Evolutionary conservation across 1,284 basidiomycete genomes (phyloP), one percentile per base, ranked within the genome.

Genomic region (Ustilago trichophora): DNA sequence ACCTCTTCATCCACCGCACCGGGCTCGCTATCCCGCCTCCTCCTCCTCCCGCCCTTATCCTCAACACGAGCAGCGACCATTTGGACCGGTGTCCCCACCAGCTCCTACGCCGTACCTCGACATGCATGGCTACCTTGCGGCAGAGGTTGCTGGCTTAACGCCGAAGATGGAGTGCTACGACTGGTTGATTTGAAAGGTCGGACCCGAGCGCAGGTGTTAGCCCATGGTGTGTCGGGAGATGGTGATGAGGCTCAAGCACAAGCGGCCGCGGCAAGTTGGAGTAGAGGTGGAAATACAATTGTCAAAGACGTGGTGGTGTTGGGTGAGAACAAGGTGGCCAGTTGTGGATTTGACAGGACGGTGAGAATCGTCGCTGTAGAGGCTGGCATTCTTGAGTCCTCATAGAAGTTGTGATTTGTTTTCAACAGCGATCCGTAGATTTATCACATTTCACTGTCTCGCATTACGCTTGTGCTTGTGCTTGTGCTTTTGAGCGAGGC

Each of bases 291-390:
- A 6, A 78, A 78, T 55, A 76, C 76, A 3, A 59, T 78, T 26
- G 65, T 77, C 40, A 78, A 77, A 42, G 75, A 72, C 33, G 40
- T 78, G 2, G 55, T 74, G 9, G 72, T 58, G 8, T 25, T 73
- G 19, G 45, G 49, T 2, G 66, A 77, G n/a, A 31, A 21, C 6
- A 42, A 36, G 11, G 48, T 78, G 13, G 76, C 70, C 2, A 77
- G 71, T 40, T 76, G 73, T 40, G 77, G 77, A 4, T 78, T 76
- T 31, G 77, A 78, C 35, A 43, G 64, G 9, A 77, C 75, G 13
- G 71, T 74, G 0, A 33, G 71, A 9, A 49, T 75, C 19, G 32
- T 68, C 11, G 31, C 15, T 12, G 3, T 67, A 34, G 32, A 36
- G 1, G 11, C 33, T 10, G 13, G 19, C 32, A 22, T 43, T 16